Conservation (phyloP, 2,329 filamentous ascomycete species). For the Paramyrothecium roridum region DNA sequence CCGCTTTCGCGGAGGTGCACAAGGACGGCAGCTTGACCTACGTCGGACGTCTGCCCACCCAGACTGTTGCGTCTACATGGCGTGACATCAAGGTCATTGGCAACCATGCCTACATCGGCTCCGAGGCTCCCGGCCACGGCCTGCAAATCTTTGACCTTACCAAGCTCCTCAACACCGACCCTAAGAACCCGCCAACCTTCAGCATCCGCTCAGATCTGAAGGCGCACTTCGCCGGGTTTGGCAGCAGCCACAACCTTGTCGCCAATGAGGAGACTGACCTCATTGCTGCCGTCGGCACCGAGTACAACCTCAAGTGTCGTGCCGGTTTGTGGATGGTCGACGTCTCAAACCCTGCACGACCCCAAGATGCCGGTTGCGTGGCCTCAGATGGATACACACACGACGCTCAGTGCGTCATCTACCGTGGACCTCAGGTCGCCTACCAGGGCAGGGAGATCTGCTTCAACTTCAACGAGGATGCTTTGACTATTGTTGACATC, state of each 20-base stretch:
- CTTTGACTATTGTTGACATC: slow-evolving; percentile 23
- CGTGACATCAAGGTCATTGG: slow-evolving; percentile 32
- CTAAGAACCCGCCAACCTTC: slow-evolving; percentile 25
- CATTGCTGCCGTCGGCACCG: slow-evolving; percentile 39
- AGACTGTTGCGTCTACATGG: slow-evolving; percentile 32
- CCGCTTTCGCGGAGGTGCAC: slow-evolving; percentile 42
- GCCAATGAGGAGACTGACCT: slow-evolving; percentile 43
- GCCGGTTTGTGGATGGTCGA: slow-evolving; percentile 57
- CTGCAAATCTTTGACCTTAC: slow-evolving; percentile 64
- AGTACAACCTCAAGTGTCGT: slow-evolving; percentile 35
- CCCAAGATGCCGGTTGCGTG: slow-evolving; percentile 47
- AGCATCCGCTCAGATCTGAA: slow-evolving; percentile 31
- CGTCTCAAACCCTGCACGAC: slow-evolving; percentile 50
- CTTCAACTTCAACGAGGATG: slow-evolving; percentile 1
- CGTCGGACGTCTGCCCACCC: slow-evolving; percentile 38
- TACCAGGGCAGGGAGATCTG: slow-evolving; percentile 11
- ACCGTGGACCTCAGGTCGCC: neutral
- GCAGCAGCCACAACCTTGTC: slow-evolving; percentile 52
- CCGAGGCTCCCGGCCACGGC: slow-evolving; percentile 47
- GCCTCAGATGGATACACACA: neutral
- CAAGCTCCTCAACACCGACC: slow-evolving; percentile 43
- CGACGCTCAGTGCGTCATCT: slow-evolving; percentile 4
- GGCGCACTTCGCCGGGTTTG: slow-evolving; percentile 30
- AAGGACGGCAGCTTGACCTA: slow-evolving; percentile 37
- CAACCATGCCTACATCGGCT: slow-evolving; percentile 34